Percentiles rank a stretch among this genome's conserved stretches.
These are phyloP conservation scores for Trametes meyenii DNA, from an alignment of 768 basidiomycete species.

Conservation along the genomic window DNA sequence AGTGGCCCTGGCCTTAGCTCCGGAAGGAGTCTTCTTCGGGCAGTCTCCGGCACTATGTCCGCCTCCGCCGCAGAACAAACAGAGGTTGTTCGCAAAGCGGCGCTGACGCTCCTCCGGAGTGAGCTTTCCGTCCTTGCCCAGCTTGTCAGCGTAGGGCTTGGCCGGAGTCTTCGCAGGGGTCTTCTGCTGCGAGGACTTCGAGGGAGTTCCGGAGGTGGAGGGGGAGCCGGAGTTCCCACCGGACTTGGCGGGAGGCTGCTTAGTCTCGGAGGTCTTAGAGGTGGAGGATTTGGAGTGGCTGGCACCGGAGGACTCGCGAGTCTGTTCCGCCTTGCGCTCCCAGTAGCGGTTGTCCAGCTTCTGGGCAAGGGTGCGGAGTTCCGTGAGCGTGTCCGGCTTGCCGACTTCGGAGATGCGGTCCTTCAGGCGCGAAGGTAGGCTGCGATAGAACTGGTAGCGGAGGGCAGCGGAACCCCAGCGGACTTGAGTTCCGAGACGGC, in stretches of 20 bases:
- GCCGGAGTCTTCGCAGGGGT: not conserved
- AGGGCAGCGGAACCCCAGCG: too few species aligned
- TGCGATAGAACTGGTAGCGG: too few species aligned
- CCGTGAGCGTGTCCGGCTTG: too few species aligned
- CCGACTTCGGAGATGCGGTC: too few species aligned
- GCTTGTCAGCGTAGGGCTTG: not conserved
- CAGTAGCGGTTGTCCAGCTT: too few species aligned
- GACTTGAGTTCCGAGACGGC: too few species aligned
- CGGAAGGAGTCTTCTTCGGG: not conserved
- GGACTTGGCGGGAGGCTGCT: constrained; percentile 1
- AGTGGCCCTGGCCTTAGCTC: not conserved
- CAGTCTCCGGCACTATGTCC: not conserved
- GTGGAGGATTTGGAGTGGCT: too few species aligned
- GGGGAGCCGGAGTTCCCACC: not conserved
- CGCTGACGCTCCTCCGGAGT: not conserved
- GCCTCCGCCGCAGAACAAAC: not conserved
- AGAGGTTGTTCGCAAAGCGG: not conserved
- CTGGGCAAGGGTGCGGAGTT: too few species aligned
- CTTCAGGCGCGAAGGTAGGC: too few species aligned
- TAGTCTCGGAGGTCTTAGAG: too few species aligned
- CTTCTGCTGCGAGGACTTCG: not conserved
- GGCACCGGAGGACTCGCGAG: too few species aligned
- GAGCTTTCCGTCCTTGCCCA: not conserved
- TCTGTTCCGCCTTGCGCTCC: too few species aligned
- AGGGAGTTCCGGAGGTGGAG: not conserved